Evolutionary conservation across 306 rosid genomes (phyloP), one percentile per base, ranked within the genome.

Genomic region (Senna tora): DNA sequence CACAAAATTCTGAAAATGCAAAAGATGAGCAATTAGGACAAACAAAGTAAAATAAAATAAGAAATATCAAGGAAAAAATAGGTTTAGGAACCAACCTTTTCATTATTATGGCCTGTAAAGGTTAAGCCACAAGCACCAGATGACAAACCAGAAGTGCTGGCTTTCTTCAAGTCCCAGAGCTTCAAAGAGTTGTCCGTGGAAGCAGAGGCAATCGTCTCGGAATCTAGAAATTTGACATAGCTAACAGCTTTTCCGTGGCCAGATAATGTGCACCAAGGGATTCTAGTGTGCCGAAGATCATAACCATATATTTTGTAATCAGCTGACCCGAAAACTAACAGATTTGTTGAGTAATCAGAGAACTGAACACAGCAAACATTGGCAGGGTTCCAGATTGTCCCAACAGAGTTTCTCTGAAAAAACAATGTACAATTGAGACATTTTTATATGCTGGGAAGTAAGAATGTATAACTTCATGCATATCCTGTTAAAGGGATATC

Each of bases 311-410:
- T 88, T 71, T 75, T 82, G 79, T 85, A 89, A 82, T 94, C 97
- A 4, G 96, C 88, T 47, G 90, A 85, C 43, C 99, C 99, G n/a
- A 94, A 85, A 59, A 88, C 85, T 73, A 94, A 80, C 59, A 86
- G 82, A 78, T 94, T 74, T 53, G 87, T 69, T 25, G 97, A 91
- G 83, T 77, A 86, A 55, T 86, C 13, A 34, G 96, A 91, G 86
- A 94, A 94, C 82, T 94, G 97, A 76, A 94, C 96, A 76, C 97
- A 91, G 79, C 99, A 91, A 57, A 94, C 94, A 77, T 89, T 89
- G 41, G 96, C 96, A 51, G 72, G 75, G 74, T 53, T 89, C 88
- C 78, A 69, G 54, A 94, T 85, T 54, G 99, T 91, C 71, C 89
- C 83, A 32, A 88, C 21, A 80, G 89, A 86, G 56, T 81, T 88